Conservation (phyloP, 139 green algal species). For the Nannochloris sp. region DNA sequence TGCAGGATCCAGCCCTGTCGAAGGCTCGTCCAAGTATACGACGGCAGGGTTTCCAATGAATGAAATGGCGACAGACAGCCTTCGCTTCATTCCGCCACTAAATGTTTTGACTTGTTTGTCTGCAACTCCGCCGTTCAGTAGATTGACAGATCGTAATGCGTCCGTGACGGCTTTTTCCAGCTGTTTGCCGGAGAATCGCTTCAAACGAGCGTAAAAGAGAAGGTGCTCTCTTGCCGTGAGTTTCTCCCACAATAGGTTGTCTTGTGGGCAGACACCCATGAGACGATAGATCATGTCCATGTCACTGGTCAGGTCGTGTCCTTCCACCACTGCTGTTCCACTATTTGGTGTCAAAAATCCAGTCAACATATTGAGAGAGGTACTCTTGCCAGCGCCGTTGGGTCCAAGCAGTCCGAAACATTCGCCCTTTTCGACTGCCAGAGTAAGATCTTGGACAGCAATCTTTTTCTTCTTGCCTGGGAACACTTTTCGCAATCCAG, state of each 20-base stretch:
- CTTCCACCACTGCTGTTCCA: slow-evolving; percentile 57
- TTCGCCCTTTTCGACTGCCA: slow-evolving; percentile 60
- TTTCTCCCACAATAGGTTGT: slow-evolving; percentile 83
- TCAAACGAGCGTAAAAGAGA: slow-evolving; percentile 75
- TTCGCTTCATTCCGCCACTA: slow-evolving; percentile 82
- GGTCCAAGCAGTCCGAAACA: slow-evolving; percentile 77
- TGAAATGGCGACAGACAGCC: slow-evolving; percentile 70
- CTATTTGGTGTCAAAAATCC: slow-evolving; percentile 30
- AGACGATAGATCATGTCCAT: slow-evolving; percentile 58
- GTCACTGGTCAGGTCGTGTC: slow-evolving; percentile 49
- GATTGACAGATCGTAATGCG: slow-evolving; percentile 34
- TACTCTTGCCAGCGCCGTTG: slow-evolving; percentile 40
- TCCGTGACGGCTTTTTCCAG: slow-evolving; percentile 14
- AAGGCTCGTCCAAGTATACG: slow-evolving; percentile 85
- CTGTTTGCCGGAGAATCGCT: slow-evolving; percentile 27
- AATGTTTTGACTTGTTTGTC: slow-evolving; percentile 42
- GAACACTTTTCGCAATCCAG: slow-evolving; percentile 66
- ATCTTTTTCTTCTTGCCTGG: slow-evolving; percentile 33
- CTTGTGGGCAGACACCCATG: slow-evolving; percentile 88
- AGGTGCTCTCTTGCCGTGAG: slow-evolving; percentile 88
- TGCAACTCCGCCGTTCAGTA: slow-evolving; percentile 20
- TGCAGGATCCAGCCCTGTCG: slow-evolving; percentile 82
- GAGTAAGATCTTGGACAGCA: slow-evolving; percentile 45
- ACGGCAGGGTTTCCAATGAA: slow-evolving; percentile 64
- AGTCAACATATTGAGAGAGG: slow-evolving; percentile 31